Evolutionary conservation across 257 asterid species (phyloP).

Genomic region (Solanum pinnatisectum): DNA sequence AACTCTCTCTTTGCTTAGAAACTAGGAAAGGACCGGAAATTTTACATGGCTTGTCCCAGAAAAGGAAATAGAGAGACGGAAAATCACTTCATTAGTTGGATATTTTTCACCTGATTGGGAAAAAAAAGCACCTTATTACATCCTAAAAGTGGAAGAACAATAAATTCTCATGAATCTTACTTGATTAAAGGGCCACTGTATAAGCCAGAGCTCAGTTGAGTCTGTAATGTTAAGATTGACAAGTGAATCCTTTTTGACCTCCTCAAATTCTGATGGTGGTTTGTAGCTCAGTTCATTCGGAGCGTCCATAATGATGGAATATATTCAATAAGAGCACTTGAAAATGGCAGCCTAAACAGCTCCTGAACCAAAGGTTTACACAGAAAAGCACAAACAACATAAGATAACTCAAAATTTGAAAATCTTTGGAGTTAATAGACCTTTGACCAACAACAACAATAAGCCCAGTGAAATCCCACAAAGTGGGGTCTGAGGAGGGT

Average conservation of each 20-base stretch:
- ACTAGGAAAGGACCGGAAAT: neutral
- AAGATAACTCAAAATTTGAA: neutral
- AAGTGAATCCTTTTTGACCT: slow-evolving; percentile 44
- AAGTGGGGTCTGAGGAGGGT: neutral
- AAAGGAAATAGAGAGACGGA: neutral
- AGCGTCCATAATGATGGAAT: neutral
- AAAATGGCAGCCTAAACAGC: neutral
- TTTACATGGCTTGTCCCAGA: neutral
- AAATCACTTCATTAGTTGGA: neutral
- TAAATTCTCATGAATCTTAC: slow-evolving; percentile 8
- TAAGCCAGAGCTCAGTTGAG: slow-evolving; percentile 68
- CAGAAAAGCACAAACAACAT: neutral
- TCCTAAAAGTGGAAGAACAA: neutral
- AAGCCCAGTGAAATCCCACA: neutral
- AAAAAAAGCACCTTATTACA: neutral
- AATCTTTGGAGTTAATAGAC: neutral
- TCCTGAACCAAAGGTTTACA: neutral
- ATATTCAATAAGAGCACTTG: neutral
- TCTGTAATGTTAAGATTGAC: slow-evolving; percentile 30
- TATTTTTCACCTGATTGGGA: neutral
- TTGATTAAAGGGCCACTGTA: slow-evolving; percentile 59
- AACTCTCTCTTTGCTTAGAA: neutral
- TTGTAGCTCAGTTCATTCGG: slow-evolving; percentile 14
- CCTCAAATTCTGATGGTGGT: slow-evolving; percentile 42
- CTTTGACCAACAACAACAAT: neutral